Conservation (phyloP, 352 stramenopile genomes). For the Aphanomyces cochlioides region DNA sequence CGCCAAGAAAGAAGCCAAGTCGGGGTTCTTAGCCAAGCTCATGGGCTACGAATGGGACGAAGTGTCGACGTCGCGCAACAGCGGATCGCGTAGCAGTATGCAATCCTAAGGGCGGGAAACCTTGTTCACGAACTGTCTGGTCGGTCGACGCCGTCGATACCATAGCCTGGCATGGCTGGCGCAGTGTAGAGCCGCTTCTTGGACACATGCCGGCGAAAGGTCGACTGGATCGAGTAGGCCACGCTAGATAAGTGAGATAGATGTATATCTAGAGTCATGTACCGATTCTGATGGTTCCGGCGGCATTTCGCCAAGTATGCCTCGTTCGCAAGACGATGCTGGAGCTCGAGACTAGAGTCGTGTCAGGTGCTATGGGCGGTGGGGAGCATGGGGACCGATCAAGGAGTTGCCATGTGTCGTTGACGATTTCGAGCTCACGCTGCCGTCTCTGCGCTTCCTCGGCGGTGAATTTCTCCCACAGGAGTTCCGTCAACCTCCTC, state of each 20-base stretch:
- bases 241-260: not conserved
- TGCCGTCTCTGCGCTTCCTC: not conserved
- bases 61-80: conserved; percentile 33
- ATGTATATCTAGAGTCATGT: not conserved
- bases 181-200: conserved; percentile 10
- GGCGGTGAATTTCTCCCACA: conserved; percentile 7
- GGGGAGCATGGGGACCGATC: not conserved
- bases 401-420: conserved; percentile 7
- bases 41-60: conserved; percentile 86
- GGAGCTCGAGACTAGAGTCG: conserved; percentile 3
- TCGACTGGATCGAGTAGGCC: conserved; percentile 13
- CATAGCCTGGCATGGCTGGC: not conserved
- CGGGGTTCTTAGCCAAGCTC: conserved; percentile 74
- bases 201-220: not conserved
- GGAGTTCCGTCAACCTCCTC: not conserved
- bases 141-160: not conserved
- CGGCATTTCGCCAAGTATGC: conserved; percentile 12
- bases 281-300: conserved; percentile 10
- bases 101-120: too few relatives aligned
- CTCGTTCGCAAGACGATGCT: not conserved
- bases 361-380: not conserved
- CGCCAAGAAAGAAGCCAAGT: conserved; percentile 81
- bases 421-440: conserved; percentile 1
- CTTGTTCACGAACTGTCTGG: too few relatives aligned
- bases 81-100: not conserved